Evolutionary conservation across 2,329 filamentous ascomycete species (phyloP).

Genomic region (Lasiodiplodia sp.): DNA sequence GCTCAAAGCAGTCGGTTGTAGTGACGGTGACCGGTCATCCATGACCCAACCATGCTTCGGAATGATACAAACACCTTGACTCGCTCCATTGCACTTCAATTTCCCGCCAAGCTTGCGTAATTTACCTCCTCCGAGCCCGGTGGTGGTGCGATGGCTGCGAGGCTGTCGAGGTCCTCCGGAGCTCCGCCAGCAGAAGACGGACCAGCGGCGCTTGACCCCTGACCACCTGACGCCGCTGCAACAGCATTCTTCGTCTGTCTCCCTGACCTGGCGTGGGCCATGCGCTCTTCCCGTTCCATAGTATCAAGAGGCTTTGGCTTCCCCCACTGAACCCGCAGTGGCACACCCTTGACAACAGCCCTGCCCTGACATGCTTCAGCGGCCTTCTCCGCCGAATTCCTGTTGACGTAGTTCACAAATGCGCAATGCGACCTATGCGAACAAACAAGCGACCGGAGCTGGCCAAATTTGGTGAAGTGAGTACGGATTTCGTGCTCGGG

Average conservation of each 20-base stretch:
- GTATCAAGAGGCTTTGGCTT: conserved; percentile 90
- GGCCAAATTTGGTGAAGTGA: conserved; percentile 88
- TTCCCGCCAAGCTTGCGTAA: conserved; percentile 85
- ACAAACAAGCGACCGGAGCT: conserved; percentile 90
- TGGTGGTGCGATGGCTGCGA: conserved; percentile 71
- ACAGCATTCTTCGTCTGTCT: conserved; percentile 49
- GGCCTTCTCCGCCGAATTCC: conserved; percentile 84
- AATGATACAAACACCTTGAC: conserved; percentile 12
- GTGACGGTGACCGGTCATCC: conserved; percentile 37
- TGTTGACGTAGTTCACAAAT: conserved; percentile 90
- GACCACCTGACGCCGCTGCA: conserved; percentile 38
- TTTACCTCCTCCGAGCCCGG: conserved; percentile 81
- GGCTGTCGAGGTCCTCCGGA: conserved; percentile 51
- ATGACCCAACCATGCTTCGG: neutral
- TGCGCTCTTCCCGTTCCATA: conserved; percentile 85
- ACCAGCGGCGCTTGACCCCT: conserved; percentile 37
- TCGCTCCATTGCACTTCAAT: conserved; percentile 45
- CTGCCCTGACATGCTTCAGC: conserved; percentile 85
- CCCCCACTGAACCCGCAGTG: conserved; percentile 89
- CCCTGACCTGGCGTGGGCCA: conserved; percentile 81
- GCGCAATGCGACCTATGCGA: conserved; percentile 97
- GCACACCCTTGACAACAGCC: conserved; percentile 89
- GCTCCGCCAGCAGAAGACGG: conserved; percentile 50
- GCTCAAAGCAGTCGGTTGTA: neutral
- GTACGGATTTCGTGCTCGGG: conserved; percentile 90